Conservation (phyloP, 345 rosid species). For the Punica granatum region DNA sequence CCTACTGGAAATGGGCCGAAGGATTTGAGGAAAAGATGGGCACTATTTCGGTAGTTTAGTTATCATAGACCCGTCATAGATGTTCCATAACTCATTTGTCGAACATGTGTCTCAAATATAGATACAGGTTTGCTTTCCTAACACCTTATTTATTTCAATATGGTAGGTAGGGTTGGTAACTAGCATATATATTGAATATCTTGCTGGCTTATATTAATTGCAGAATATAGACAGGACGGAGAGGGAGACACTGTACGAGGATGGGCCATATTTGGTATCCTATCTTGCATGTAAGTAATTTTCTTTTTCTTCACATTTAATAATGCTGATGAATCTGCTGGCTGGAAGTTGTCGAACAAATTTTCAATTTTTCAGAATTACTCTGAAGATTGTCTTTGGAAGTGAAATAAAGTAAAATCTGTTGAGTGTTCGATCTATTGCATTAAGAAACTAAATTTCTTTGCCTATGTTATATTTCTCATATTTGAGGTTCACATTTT, state of each 20-base stretch:
- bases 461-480: neutral
- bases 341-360: too few species aligned
- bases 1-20: too few species aligned
- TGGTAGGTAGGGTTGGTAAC: neutral
- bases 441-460: neutral
- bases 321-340: too few species aligned
- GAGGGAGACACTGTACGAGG: conserved; percentile 59
- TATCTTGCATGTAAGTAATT: conserved; percentile 76
- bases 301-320: neutral
- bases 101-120: neutral
- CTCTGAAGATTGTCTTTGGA: too few species aligned
- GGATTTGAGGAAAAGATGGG: too few species aligned
- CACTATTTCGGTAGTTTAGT: too few species aligned
- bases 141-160: neutral
- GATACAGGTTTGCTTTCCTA: neutral
- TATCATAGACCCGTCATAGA: neutral
- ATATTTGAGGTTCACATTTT: neutral
- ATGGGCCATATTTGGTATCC: conserved; percentile 84
- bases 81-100: neutral
- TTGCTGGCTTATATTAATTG: conserved; percentile 9
- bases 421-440: neutral
- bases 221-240: conserved; percentile 57
- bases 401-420: too few species aligned
- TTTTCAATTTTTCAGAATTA: neutral
- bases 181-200: neutral